phyloP scores from a whole-genome alignment of 148 eudicot species.

The Gaultheria prostrata region DNA sequence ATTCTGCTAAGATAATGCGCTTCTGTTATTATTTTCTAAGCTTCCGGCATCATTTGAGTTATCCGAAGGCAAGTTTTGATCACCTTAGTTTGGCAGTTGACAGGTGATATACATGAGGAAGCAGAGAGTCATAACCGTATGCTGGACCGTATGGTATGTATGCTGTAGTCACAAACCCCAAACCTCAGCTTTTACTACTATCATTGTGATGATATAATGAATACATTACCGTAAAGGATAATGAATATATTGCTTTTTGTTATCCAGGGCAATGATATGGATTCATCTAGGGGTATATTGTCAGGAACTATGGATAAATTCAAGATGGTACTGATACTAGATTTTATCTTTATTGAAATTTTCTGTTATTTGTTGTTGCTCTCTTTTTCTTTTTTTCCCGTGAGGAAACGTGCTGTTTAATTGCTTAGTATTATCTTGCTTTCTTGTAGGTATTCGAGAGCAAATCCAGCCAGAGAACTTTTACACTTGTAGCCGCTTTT shows the following conservation, averaged over 20 bases:
- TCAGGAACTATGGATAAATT: slow-evolving; percentile 90
- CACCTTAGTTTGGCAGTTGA: slow-evolving; percentile 46
- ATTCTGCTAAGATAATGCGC: too few relatives aligned
- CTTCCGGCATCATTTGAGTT: too few relatives aligned
- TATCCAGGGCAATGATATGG: slow-evolving; percentile 82
- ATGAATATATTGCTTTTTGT: slow-evolving; percentile 13
- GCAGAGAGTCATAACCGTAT: slow-evolving; percentile 79
- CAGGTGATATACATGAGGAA: slow-evolving; percentile 91
- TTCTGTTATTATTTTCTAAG: too few relatives aligned
- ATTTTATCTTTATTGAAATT: background rate
- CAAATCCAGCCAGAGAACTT: slow-evolving; percentile 80
- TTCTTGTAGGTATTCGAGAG: slow-evolving; percentile 68
- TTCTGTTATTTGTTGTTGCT: background rate
- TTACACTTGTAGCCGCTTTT: slow-evolving; percentile 77
- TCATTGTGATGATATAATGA: background rate
- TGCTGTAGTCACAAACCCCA: slow-evolving; percentile 7
- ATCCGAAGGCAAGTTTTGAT: too few relatives aligned
- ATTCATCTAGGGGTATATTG: slow-evolving; percentile 73
- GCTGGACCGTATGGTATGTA: slow-evolving; percentile 79
- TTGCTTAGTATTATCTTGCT: background rate
- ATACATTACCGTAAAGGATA: slow-evolving; percentile 3
- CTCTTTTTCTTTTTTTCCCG: background rate
- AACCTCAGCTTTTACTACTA: background rate
- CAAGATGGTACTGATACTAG: slow-evolving; percentile 57
- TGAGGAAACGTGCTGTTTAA: background rate